phyloP scores from a whole-genome alignment of 345 rosid species.

The Pistacia atlantica region DNA sequence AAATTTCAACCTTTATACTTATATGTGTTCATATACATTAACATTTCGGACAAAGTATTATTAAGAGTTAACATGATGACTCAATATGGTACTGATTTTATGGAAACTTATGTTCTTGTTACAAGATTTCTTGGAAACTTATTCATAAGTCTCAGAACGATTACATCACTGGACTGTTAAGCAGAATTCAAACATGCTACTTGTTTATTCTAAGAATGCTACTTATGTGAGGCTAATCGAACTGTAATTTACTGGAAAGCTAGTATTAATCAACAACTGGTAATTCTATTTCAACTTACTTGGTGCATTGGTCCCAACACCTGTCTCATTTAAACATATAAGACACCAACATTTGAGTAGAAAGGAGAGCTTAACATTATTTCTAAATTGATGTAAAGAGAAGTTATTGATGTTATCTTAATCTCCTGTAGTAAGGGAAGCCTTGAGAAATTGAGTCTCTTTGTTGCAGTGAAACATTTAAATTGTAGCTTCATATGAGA shows the following conservation, averaged over 20 bases:
- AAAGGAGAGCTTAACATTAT: background rate
- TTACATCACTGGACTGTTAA: no score
- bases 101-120: background rate
- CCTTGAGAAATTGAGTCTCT: background rate
- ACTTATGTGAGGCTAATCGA: background rate
- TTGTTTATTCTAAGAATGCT: background rate
- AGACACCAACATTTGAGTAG: background rate
- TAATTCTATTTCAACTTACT: background rate
- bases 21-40: background rate
- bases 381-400: background rate
- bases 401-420: slow-evolving; percentile 5
- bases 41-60: no score
- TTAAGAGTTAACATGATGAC: no score
- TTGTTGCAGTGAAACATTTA: background rate
- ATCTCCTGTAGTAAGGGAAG: background rate
- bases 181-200: background rate
- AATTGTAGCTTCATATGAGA: background rate
- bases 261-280: background rate
- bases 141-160: no score
- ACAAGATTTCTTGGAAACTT: no score
- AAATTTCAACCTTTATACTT: no score
- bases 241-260: background rate
- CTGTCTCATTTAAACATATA: background rate
- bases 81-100: background rate
- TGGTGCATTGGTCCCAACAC: background rate